Percentiles rank a stretch among this genome's conserved stretches.
Conservation (phyloP, 2,329 filamentous ascomycete species). For the Fusarium sp. region DNA sequence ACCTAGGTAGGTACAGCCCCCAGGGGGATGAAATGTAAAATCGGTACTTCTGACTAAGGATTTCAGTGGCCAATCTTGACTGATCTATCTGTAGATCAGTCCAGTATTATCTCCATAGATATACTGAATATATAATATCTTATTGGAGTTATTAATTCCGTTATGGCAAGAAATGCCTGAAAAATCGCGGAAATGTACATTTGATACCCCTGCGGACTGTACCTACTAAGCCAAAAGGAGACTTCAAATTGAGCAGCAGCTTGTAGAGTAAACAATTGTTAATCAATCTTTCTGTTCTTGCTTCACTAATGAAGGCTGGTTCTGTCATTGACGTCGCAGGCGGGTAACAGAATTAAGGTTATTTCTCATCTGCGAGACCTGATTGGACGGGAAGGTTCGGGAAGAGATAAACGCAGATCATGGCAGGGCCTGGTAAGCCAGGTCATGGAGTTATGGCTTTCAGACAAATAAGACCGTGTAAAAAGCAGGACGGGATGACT, state of each 20-base stretch:
- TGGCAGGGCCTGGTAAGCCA: slow-evolving; percentile 1
- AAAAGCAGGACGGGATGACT: neutral
- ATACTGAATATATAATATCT: too few relatives aligned
- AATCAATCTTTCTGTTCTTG: neutral
- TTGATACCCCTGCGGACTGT: too few relatives aligned
- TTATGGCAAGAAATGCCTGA: too few relatives aligned
- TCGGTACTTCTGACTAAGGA: too few relatives aligned
- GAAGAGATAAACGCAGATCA: slow-evolving; percentile 25
- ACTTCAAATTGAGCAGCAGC: neutral
- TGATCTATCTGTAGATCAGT: too few relatives aligned
- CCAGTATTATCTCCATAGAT: too few relatives aligned
- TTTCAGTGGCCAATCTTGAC: too few relatives aligned
- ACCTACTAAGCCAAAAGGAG: neutral
- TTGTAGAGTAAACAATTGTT: neutral
- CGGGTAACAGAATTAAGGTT: slow-evolving; percentile 31
- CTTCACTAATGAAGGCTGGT: neutral
- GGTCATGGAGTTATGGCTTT: slow-evolving; percentile 3
- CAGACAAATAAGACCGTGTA: slow-evolving; percentile 7
- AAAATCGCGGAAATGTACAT: too few relatives aligned
- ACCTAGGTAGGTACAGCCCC: neutral
- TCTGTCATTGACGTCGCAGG: slow-evolving; percentile 6
- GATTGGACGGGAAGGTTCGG: slow-evolving; percentile 12
- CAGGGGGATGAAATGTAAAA: too few relatives aligned
- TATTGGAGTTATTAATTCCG: too few relatives aligned
- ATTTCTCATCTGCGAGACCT: slow-evolving; percentile 10